A percentile compares a stretch with the other conserved stretches of the same genome.
phyloP scores from a whole-genome alignment of 2,329 filamentous ascomycete species.

The Ustulina deusta region DNA sequence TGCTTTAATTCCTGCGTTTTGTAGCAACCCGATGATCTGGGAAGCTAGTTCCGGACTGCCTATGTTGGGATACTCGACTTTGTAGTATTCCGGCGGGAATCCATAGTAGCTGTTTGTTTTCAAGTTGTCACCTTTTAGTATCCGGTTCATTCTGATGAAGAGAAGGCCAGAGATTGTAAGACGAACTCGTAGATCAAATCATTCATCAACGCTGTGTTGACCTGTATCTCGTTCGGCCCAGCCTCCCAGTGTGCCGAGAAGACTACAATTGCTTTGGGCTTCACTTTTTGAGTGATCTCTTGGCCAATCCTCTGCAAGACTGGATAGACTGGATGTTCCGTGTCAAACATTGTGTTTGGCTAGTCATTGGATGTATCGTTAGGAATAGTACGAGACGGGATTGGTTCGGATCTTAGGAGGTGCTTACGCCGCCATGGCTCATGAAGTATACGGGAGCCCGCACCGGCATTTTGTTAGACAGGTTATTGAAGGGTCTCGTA shows the following conservation, averaged over 20 bases:
- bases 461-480: constrained; percentile 42
- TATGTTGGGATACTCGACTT: constrained; percentile 73
- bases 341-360: constrained; percentile 77
- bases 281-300: constrained; percentile 77
- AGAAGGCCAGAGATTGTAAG: background rate
- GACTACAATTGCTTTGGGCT: constrained; percentile 78
- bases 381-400: background rate
- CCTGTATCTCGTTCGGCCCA: constrained; percentile 64
- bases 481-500: constrained; percentile 26
- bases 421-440: constrained; percentile 62
- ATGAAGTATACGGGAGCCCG: constrained; percentile 62
- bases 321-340: constrained; percentile 73
- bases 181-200: constrained; percentile 76
- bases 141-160: background rate
- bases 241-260: constrained; percentile 85
- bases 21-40: constrained; percentile 67
- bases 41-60: constrained; percentile 71
- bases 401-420: background rate
- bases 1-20: constrained; percentile 68
- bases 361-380: constrained; percentile 38
- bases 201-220: constrained; percentile 74
- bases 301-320: constrained; percentile 73
- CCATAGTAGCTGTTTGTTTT: constrained; percentile 69
- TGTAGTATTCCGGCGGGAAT: constrained; percentile 77
- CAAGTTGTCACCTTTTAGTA: constrained; percentile 25